Conservation (phyloP, 140 eudicot species). For the Oenanthe javanica region DNA sequence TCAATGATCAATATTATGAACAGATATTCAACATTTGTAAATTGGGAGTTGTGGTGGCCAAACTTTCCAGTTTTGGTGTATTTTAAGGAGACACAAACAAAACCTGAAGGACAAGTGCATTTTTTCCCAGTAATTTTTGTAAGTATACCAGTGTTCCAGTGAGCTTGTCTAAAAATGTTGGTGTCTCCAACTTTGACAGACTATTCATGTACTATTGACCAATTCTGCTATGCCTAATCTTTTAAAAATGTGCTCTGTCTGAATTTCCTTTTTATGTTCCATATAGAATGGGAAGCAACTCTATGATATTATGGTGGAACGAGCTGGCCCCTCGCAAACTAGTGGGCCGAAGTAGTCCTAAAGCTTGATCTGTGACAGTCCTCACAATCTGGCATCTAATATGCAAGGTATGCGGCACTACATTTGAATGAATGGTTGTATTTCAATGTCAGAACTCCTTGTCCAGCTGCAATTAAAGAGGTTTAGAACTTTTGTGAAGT, state of each 20-base stretch:
- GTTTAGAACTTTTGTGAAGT: not conserved
- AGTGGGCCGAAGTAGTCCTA: slow-evolving; percentile 45
- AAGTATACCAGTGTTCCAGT: slow-evolving; percentile 22
- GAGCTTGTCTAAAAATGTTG: not conserved
- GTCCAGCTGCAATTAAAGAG: not conserved
- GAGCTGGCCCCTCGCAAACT: slow-evolving; percentile 86
- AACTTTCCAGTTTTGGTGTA: slow-evolving; percentile 86
- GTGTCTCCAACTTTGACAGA: not conserved
- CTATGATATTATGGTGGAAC: slow-evolving; percentile 84
- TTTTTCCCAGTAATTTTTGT: slow-evolving; percentile 92
- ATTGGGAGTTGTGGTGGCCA: slow-evolving; percentile 99
- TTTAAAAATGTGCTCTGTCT: not conserved
- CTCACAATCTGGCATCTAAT: not conserved
- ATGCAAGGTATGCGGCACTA: not conserved
- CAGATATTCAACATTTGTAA: slow-evolving; percentile 87
- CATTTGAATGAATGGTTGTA: not conserved
- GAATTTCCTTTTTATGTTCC: slow-evolving; percentile 2
- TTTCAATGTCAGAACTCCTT: not conserved
- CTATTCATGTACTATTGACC: not conserved
- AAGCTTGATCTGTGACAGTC: not conserved
- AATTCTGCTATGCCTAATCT: not conserved
- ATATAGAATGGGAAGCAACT: slow-evolving; percentile 87
- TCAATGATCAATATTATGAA: not conserved
- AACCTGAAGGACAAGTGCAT: slow-evolving; percentile 94
- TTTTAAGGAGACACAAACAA: slow-evolving; percentile 88